Base-by-base conservation (phyloP, 179 eudicot species). In the Camellia oleifera region DNA sequence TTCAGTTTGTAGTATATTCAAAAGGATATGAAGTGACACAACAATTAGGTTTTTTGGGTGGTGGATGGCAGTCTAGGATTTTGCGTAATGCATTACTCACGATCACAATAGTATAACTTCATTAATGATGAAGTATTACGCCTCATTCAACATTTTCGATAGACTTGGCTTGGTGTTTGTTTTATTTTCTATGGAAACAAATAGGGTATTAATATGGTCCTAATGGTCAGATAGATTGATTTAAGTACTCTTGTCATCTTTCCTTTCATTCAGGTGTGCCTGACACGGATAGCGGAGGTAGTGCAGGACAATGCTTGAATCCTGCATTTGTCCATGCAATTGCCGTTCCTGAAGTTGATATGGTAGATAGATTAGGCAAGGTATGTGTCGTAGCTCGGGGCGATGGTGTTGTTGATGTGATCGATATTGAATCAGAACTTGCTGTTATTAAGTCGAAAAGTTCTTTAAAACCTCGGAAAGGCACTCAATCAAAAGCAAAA, bases 271-370 rank as follows among this genome's bases (percentile, higher is more conserved):
- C 68, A 91, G 92, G 93, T 58, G 79, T 80, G 46, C 65, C 82
- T 77, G 86, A 86, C n/a, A 63, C 74, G 6, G 81, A 84, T 23
- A 82, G 79, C 77, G 85, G 78, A 79, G 77, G 68, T 77, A 85
- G 79, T 69, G 79, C 81, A 12, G 92, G 87, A 70, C 98, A 91
- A 83, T 83, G 85, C 65, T 88, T 79, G 84, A 95, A 94, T 81
- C 99, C 99, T 60, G 89, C 98, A 75, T 95, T 95, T 84, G 88
- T 95, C 80, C 99, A 95, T 88, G 88, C 99, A 57, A 86, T 94
- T 70, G 92, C 93, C 32, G 89, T 92, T 78, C 99, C 99, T 45
- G 97, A 95, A 80, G 75, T 73, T 65, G 99, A 95, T 80, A 88
- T 92, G 88, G 87, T 85, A 73, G 95, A 91, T 40, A 92, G 82